These are phyloP conservation scores for Sisymbrium altissimum DNA, from an alignment of 345 rosid genomes.

Conservation along the genomic window DNA sequence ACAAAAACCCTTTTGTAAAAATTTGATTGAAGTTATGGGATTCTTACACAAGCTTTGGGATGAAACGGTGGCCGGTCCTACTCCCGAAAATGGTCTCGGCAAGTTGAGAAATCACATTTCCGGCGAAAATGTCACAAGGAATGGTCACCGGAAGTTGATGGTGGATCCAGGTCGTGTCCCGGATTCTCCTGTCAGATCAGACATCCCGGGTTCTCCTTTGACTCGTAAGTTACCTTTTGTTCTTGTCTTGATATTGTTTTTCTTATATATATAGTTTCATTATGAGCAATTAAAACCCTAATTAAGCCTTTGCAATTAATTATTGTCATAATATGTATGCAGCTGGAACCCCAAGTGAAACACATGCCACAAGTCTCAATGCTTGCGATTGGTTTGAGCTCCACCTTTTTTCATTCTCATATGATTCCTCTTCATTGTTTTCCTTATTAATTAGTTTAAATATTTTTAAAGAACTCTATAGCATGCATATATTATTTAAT, in stretches of 20 bases:
- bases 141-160: conserved; percentile 32
- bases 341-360: conserved; percentile 67
- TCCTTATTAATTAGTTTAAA: neutral
- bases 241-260: neutral
- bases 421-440: neutral
- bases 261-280: neutral
- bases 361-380: conserved; percentile 51
- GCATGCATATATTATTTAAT: neutral
- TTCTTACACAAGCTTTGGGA: conserved; percentile 87
- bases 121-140: conserved; percentile 24
- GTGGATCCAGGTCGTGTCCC: conserved; percentile 39
- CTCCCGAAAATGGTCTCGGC: conserved; percentile 65
- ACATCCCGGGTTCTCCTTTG: conserved; percentile 47
- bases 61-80: conserved; percentile 91
- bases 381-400: conserved; percentile 55
- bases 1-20: neutral
- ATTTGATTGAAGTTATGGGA: conserved; percentile 41
- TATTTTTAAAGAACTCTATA: neutral
- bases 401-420: neutral
- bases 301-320: too few relatives aligned
- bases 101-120: conserved; percentile 47
- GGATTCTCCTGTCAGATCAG: conserved; percentile 40
- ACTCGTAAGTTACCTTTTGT: conserved; percentile 38
- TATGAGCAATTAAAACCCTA: neutral
- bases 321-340: conserved; percentile 25